Evolutionary conservation across 805 yeast genomes (phyloP), one percentile per base, ranked within the genome.

Genomic region (Lachancea nothofagi): DNA sequence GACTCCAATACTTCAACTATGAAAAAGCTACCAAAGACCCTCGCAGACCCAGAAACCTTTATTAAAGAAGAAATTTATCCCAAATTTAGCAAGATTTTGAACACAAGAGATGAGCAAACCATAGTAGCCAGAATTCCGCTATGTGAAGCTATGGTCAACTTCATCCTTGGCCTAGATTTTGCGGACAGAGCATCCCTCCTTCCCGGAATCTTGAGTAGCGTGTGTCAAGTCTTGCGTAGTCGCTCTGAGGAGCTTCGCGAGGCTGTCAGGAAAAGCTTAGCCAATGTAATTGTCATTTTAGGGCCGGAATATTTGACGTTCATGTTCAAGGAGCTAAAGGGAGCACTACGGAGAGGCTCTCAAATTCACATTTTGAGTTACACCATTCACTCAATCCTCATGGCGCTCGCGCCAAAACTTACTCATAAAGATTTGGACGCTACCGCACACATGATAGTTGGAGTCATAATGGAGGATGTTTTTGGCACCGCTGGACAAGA

Each of bases 401-500:
- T 74, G 1, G 70, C 76, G 7, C 63, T 84, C 48, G 59, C 65
- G 5, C 67, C 61, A 4, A 28, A 26, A 1, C 60, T 85, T 30
- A 43, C 54, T 0, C 83, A 75, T 47, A 94, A 95, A 6, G 95
- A 85, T 43, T 64, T 90, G 30, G 93, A 88, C 58, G 80, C 75
- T 10, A 70, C 77, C 8, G 75, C 81, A 3, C 65, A 65, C 2
- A 50, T 81, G 40, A 64, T 89, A 9, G 79, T 81, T 49, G 78
- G 76, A 17, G 68, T 87, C 12, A 70, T 89, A 17, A 90, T 90
- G 96, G 95, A 88, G 54, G 96, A 90, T 54, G 74, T 79, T 3
- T 89, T 93, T 61, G 98, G 98, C 18, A 74, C 81, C 7, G 84
- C 95, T 3, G 95, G 96, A 25, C 83, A 82, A 55, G 97, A 93